Base-by-base conservation (phyloP, 176 grass and related monocot genomes). In the Typha latifolia region DNA sequence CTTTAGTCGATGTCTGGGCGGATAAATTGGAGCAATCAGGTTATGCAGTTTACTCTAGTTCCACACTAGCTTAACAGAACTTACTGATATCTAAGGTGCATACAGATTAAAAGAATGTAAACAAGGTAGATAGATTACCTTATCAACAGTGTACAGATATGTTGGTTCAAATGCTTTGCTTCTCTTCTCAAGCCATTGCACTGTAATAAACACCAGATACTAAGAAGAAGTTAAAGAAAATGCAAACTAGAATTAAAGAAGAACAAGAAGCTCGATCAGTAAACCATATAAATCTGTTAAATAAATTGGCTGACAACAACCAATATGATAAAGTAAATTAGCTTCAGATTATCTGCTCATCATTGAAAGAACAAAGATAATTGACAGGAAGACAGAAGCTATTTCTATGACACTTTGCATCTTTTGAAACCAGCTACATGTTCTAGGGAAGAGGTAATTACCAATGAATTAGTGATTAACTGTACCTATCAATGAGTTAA, bases 91-190 rank as follows among this genome's bases (percentile, higher is more conserved):
- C 22, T 22, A 16, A 21, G n/a, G 53, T 19, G 20, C 16, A 59
- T 8, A 59, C 53, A 19, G 53, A 59, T 59, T 21, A 16, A 59
- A 59, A 59, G 23, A 12, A 26, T 27, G 3, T 24, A 14, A 64
- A 48, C 16, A 13, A 66, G 62, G 52, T 11, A 37, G 49, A 65
- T 12, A 12, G 6, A 62, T 49, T 79, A 99, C 94, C 94, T 99
- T 99, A 66, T 99, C 89, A 69, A 89, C 79, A 59, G 89, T 81
- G 81, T 93, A 99, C 34, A 99, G 73, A 78, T 99, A 99, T 5
- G 85, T 90, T 76, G 89, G 94, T 47, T 99, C 94, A 71, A 99
- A 93, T 71, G 81, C 73, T 87, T 93, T 90, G 78, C 94, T 99
- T 83, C 81, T 90, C 55, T 69, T 87, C 81, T 99, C 94, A 82